phyloP scores from a whole-genome alignment of 2,329 filamentous ascomycete genomes.

The Penicillium rolfsii region DNA sequence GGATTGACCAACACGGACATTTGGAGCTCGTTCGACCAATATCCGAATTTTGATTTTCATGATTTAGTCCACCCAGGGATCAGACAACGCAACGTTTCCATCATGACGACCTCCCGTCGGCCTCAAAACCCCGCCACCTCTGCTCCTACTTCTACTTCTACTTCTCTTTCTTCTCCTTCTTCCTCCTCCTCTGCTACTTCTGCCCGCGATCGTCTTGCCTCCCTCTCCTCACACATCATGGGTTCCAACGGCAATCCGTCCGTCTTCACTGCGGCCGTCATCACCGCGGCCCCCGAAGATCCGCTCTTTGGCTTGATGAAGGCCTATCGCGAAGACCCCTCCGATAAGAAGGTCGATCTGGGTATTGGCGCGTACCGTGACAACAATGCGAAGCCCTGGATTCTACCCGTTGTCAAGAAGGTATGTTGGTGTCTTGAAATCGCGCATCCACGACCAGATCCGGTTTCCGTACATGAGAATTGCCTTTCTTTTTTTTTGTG shows the following conservation, averaged over 20 bases:
- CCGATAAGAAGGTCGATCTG: slow-evolving; percentile 84
- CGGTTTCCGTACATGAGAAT: not conserved
- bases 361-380: slow-evolving; percentile 95
- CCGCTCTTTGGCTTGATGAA: slow-evolving; percentile 91
- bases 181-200: slow-evolving; percentile 21
- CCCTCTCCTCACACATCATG: slow-evolving; percentile 62
- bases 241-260: slow-evolving; percentile 60
- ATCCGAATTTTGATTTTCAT: not conserved
- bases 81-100: slow-evolving; percentile 11
- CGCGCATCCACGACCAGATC: not conserved
- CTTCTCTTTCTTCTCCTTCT: slow-evolving; percentile 29
- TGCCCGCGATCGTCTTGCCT: slow-evolving; percentile 38
- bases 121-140: slow-evolving; percentile 21
- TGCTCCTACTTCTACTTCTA: slow-evolving; percentile 20
- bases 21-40: not conserved
- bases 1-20: no score
- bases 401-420: slow-evolving; percentile 95
- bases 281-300: slow-evolving; percentile 92
- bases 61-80: not conserved
- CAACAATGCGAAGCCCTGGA: slow-evolving; percentile 94
- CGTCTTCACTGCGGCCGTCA: slow-evolving; percentile 73
- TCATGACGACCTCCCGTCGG: slow-evolving; percentile 27
- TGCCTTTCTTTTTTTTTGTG: not conserved
- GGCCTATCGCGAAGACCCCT: slow-evolving; percentile 78
- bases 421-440: slow-evolving; percentile 50